Base-by-base conservation (phyloP, 306 rosid species). In the Spatholobus suberectus region DNA sequence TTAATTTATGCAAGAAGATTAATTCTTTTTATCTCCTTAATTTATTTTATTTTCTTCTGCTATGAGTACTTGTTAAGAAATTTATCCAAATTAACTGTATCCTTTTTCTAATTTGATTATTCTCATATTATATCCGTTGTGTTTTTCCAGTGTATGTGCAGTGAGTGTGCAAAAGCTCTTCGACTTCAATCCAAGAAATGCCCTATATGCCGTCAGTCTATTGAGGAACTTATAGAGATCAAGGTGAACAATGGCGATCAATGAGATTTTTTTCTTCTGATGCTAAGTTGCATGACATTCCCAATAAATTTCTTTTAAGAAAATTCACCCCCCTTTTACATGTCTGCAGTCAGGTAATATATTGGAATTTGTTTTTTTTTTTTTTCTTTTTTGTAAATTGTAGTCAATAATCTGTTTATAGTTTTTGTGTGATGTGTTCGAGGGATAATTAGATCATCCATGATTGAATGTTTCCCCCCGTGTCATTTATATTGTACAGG, bases 151-250 rank as follows among this genome's bases (percentile, higher is more conserved):
- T 95, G 97, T 79, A 80, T 93, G 98, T 95, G 98, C 89, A 82
- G 94, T 61, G 97, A 90, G 21, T 91, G 95, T 88, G 97, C 98
- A 58, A 91, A 95, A 81, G 94, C 84, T 57, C 83, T 93, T 89
- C 89, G 88, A 71, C 88, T 86, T 74, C 97, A 88, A 78, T 87
- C 94, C 73, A 93, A 93, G 78, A 91, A 91, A 73, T 95, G 98
- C 88, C 98, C 98, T 15, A 90, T 95, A 74, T 95, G 98, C 77
- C 94, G 97, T 78, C 97, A 95, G 78, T 88, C 95, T 40, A 93
- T 95, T 17, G 90, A 90, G 79, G 94, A 91, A 81, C 95, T 93
- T 70, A 83, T 93, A 24, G 95, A 91, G 86, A 93, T 95, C 88
- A 92, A 89, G 83, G 89, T 93, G 75, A 89, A 87, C 58, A 89